These are phyloP conservation scores for Lipomyces yarrowii DNA, from an alignment of 1,139 yeast genomes.

Conservation along the genomic window DNA sequence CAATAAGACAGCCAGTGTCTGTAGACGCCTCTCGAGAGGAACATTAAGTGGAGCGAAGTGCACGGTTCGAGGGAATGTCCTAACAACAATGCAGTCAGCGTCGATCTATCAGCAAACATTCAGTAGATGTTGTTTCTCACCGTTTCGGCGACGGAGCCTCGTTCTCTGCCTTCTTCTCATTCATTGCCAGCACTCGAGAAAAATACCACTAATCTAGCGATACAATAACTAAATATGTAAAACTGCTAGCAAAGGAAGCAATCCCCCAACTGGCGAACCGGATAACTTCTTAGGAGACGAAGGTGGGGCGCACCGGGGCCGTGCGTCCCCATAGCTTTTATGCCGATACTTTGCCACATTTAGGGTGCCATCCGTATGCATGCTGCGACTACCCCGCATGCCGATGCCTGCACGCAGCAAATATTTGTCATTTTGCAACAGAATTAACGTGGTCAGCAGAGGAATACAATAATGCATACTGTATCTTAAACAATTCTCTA, in stretches of 20 bases:
- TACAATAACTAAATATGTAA: not conserved
- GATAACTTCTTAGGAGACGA: not conserved
- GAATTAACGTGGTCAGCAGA: not conserved
- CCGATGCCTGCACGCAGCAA: not conserved
- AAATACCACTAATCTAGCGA: not conserved
- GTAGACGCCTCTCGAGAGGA: slow-evolving; percentile 54
- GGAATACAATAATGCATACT: too few relatives aligned
- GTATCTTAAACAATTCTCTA: not conserved
- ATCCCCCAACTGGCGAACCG: not conserved
- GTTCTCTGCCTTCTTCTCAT: not conserved
- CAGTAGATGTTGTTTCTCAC: not conserved
- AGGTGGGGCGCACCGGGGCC: not conserved
- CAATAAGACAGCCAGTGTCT: slow-evolving; percentile 73
- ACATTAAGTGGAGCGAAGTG: slow-evolving; percentile 37
- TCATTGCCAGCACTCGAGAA: not conserved
- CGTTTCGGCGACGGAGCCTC: not conserved
- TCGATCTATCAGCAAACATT: not conserved
- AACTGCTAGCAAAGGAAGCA: not conserved
- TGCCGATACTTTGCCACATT: not conserved
- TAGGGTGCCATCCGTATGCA: not conserved
- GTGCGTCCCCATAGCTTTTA: not conserved
- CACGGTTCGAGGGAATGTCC: not conserved
- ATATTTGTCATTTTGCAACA: not conserved
- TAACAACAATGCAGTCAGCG: not conserved
- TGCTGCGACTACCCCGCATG: not conserved